Percentiles rank a stretch among this genome's conserved stretches.
phyloP scores from a whole-genome alignment of 2,329 filamentous ascomycete species.

The Apiospora rasikravindrae region DNA sequence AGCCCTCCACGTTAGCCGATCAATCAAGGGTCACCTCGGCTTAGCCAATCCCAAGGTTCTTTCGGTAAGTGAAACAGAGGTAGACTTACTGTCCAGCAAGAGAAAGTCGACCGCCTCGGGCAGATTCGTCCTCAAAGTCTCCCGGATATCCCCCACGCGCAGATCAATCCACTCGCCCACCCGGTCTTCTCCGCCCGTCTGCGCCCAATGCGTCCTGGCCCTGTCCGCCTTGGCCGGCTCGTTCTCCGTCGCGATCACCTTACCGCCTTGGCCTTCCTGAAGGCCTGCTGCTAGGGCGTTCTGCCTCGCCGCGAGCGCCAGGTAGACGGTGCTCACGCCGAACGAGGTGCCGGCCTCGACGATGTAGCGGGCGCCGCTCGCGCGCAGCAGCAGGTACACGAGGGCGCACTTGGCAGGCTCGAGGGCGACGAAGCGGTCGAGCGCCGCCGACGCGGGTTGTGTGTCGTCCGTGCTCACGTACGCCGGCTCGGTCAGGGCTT shows the following conservation, averaged over 20 bases:
- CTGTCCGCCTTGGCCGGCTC: constrained; percentile 57
- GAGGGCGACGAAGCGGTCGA: constrained; percentile 58
- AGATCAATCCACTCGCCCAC: constrained; percentile 59
- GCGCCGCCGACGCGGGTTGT: constrained; percentile 19
- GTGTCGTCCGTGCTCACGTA: constrained; percentile 36
- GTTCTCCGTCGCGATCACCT: constrained; percentile 65
- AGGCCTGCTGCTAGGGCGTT: constrained; percentile 40
- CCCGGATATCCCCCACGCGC: constrained; percentile 59
- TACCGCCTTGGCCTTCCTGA: constrained; percentile 34
- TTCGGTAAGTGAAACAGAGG: background rate
- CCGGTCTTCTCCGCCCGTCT: constrained; percentile 47
- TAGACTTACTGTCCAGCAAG: constrained; percentile 63
- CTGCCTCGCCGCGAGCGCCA: constrained; percentile 60
- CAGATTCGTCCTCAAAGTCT: constrained; percentile 58
- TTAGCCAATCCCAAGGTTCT: background rate
- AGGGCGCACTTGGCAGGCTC: constrained; percentile 63
- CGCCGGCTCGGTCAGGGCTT: constrained; percentile 37
- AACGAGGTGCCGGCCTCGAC: constrained; percentile 68
- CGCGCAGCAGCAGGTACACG: constrained; percentile 58
- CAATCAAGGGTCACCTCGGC: no score
- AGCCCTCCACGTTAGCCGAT: background rate
- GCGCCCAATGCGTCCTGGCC: constrained; percentile 59
- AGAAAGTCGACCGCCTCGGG: constrained; percentile 59
- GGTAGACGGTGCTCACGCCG: constrained; percentile 66
- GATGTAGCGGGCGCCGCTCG: constrained; percentile 54